phyloP scores from a whole-genome alignment of 352 stramenopile genomes.

The Pythium utonaiense region DNA sequence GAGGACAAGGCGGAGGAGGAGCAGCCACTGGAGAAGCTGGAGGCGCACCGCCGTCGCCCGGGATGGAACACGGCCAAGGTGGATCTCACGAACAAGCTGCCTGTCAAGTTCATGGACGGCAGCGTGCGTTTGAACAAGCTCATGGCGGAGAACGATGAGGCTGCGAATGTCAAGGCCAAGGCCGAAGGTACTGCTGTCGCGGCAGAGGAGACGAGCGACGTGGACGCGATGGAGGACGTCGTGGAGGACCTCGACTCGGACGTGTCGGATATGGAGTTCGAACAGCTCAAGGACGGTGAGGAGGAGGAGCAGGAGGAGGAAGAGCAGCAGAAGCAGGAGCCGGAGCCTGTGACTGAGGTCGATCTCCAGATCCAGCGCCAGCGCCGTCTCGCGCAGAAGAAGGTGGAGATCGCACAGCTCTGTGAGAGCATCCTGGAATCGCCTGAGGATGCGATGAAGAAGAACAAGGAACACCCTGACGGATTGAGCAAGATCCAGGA shows the following conservation, averaged over 20 bases:
- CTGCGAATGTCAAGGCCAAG: conserved; percentile 16
- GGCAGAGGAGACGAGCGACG: conserved; percentile 9
- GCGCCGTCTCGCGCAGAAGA: conserved; percentile 72
- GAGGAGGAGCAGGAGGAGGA: conserved; percentile 8
- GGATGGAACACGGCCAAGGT: conserved; percentile 56
- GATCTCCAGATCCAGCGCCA: conserved; percentile 68
- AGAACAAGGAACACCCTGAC: conserved; percentile 80
- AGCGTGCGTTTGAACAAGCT: conserved; percentile 75
- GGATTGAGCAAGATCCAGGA: conserved; percentile 80
- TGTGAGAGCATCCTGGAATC: conserved; percentile 88
- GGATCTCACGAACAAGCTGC: conserved; percentile 67
- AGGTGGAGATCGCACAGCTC: conserved; percentile 85
- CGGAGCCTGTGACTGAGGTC: conserved; percentile 33
- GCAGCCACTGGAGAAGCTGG: conserved; percentile 73
- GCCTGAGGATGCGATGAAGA: conserved; percentile 85
- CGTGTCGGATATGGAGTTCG: conserved; percentile 81
- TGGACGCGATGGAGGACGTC: conserved; percentile 31
- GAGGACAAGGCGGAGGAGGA: conserved; percentile 43
- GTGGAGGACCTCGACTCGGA: conserved; percentile 50
- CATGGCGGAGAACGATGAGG: conserved; percentile 35
- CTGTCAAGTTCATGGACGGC: conserved; percentile 86
- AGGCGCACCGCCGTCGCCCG: conserved; percentile 60
- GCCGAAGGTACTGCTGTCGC: conserved; percentile 15
- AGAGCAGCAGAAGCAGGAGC: not conserved
- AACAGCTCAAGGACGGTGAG: conserved; percentile 51